Conservation (phyloP, 495 filamentous ascomycete genomes). For the Filosporella fistucella region DNA sequence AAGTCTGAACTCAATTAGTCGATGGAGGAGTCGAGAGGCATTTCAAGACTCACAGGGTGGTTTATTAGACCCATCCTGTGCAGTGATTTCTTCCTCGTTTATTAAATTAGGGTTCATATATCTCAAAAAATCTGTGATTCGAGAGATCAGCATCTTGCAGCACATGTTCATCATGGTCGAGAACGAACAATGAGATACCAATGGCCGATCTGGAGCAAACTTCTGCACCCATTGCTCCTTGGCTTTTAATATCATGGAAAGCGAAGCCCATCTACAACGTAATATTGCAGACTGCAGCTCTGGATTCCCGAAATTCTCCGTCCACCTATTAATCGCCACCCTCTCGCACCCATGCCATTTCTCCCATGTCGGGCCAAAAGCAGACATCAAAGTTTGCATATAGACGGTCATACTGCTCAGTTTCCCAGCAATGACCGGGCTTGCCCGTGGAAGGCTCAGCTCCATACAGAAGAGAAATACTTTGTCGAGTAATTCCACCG, state of each 20-base stretch:
- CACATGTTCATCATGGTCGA: neutral
- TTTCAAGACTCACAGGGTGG: no score
- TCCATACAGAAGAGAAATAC: constrained; percentile 49
- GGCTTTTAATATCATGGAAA: constrained; percentile 32
- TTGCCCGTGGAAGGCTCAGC: constrained; percentile 38
- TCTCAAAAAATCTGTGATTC: constrained; percentile 1
- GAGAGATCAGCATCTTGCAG: neutral
- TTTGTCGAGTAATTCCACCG: constrained; percentile 47
- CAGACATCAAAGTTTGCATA: constrained; percentile 10
- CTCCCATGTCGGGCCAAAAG: constrained; percentile 22
- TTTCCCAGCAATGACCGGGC: constrained; percentile 21
- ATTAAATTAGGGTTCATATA: no score
- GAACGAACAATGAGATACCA: constrained; percentile 6
- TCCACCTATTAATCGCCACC: neutral
- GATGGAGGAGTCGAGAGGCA: no score
- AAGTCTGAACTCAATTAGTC: no score
- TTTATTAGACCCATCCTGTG: no score
- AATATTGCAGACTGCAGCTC: constrained; percentile 31
- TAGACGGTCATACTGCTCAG: constrained; percentile 21
- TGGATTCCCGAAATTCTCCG: neutral
- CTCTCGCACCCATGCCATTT: constrained; percentile 1
- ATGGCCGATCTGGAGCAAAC: neutral
- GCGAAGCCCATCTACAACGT: constrained; percentile 40
- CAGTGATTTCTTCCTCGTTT: no score
- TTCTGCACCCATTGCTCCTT: constrained; percentile 17